A percentile compares a stretch with the other conserved stretches of the same genome.
These are phyloP conservation scores for Tuctoria greenei DNA, from an alignment of 176 grass and related monocot genomes.

Conservation along the genomic window DNA sequence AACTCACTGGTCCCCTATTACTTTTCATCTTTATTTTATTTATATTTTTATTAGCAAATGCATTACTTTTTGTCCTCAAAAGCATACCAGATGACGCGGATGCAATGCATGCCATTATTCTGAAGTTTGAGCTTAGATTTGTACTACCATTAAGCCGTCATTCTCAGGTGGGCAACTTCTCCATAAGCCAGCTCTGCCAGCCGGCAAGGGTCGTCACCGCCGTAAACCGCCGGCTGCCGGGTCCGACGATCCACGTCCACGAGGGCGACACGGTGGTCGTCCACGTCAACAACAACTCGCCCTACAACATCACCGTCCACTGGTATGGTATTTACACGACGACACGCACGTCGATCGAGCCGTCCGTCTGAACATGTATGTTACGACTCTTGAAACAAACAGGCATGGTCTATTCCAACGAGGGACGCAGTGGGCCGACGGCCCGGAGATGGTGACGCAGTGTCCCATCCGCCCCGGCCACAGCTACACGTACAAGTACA, in stretches of 20 bases:
- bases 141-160: too few relatives aligned
- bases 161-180: slow-evolving; percentile 14
- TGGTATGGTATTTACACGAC: slow-evolving; percentile 22
- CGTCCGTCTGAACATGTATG: not conserved
- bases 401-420: slow-evolving; percentile 62
- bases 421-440: slow-evolving; percentile 55
- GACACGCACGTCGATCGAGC: not conserved
- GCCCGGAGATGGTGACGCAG: slow-evolving; percentile 62
- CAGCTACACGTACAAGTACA: slow-evolving; percentile 49
- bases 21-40: not conserved
- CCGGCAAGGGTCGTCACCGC: slow-evolving; percentile 21
- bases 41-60: not conserved
- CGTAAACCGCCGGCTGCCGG: slow-evolving; percentile 48
- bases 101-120: not conserved
- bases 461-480: slow-evolving; percentile 52
- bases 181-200: slow-evolving; percentile 32
- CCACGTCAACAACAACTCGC: slow-evolving; percentile 50
- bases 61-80: not conserved
- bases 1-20: not conserved
- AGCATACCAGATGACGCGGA: not conserved
- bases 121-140: too few relatives aligned
- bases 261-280: slow-evolving; percentile 54
- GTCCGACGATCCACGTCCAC: slow-evolving; percentile 36
- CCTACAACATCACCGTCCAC: slow-evolving; percentile 57
- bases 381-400: too few relatives aligned